Conservation (phyloP, 2,329 filamentous ascomycete genomes). For the Epichloe gansuensis region DNA sequence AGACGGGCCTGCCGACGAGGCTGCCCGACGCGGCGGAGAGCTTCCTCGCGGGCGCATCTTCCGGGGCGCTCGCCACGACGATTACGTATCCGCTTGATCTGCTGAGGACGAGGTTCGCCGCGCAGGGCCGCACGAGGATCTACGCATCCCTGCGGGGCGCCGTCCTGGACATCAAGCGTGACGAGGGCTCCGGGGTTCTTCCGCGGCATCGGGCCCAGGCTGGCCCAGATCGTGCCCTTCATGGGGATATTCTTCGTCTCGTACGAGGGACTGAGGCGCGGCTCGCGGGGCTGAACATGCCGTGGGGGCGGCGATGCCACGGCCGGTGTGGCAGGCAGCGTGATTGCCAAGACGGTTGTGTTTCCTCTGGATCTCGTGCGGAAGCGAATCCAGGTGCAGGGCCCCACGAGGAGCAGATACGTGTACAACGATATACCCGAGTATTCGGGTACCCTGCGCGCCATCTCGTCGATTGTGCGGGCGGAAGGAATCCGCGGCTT, state of each 20-base stretch:
- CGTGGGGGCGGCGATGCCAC: slow-evolving; percentile 67
- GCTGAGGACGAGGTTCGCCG: slow-evolving; percentile 89
- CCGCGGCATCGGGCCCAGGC: slow-evolving; percentile 67
- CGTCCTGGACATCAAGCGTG: slow-evolving; percentile 56
- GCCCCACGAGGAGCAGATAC: slow-evolving; percentile 68
- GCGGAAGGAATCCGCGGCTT: slow-evolving; percentile 68
- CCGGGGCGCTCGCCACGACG: slow-evolving; percentile 71
- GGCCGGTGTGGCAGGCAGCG: slow-evolving; percentile 67
- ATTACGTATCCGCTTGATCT: slow-evolving; percentile 88
- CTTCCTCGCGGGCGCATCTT: slow-evolving; percentile 72
- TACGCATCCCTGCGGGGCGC: slow-evolving; percentile 62
- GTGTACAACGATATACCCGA: slow-evolving; percentile 80
- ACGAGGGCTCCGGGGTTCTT: slow-evolving; percentile 78
- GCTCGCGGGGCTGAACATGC: slow-evolving; percentile 42
- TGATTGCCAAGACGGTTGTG: slow-evolving; percentile 76
- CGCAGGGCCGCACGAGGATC: slow-evolving; percentile 70
- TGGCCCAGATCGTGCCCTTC: slow-evolving; percentile 84
- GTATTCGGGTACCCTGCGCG: slow-evolving; percentile 56
- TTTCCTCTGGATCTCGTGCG: slow-evolving; percentile 89
- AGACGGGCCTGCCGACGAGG: slow-evolving; percentile 29
- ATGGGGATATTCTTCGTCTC: slow-evolving; percentile 94
- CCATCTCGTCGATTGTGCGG: slow-evolving; percentile 54
- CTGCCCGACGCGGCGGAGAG: slow-evolving; percentile 60
- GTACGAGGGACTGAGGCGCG: slow-evolving; percentile 67
- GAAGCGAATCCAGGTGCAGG: slow-evolving; percentile 91